Evolutionary conservation across 1,284 basidiomycete genomes (phyloP).

Genomic region (Psilocybe mexicana): DNA sequence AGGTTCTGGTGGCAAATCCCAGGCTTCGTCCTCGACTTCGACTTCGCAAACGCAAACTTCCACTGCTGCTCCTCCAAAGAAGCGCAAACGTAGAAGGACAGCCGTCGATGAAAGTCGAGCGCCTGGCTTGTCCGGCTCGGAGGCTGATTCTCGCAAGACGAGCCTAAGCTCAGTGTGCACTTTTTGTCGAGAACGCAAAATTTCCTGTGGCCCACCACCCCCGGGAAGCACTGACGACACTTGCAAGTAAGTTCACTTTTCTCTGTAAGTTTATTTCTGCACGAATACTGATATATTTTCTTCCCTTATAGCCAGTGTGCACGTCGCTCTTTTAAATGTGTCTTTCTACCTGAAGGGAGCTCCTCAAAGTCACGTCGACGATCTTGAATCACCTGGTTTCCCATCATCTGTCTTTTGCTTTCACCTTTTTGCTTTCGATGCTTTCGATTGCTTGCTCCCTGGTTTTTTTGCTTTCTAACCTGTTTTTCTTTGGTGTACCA

Average conservation of each 20-base stretch:
- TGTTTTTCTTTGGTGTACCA: neutral
- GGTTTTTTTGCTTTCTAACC: neutral
- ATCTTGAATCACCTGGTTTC: neutral
- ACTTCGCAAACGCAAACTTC: neutral
- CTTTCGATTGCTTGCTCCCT: neutral
- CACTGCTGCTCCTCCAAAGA: neutral
- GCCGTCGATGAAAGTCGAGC: neutral
- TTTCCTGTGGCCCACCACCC: slow-evolving; percentile 36
- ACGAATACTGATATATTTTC: neutral
- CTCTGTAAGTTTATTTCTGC: neutral
- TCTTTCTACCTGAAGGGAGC: slow-evolving; percentile 5
- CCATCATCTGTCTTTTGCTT: neutral
- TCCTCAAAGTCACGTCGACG: neutral
- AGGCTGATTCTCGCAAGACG: slow-evolving; percentile 23
- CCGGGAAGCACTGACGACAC: slow-evolving; percentile 28
- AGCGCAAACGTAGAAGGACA: slow-evolving; percentile 3
- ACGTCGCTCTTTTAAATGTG: slow-evolving; percentile 14
- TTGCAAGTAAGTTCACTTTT: slow-evolving; percentile 34
- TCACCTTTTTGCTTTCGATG: neutral
- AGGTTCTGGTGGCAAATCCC: neutral
- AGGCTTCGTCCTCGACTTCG: neutral
- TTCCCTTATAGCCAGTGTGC: slow-evolving; percentile 4
- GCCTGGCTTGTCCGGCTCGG: too few species aligned
- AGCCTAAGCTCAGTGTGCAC: slow-evolving; percentile 31
- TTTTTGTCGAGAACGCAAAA: slow-evolving; percentile 39